phyloP scores from a whole-genome alignment of 768 basidiomycete genomes.

The Candolleomyces aberdarensis region DNA sequence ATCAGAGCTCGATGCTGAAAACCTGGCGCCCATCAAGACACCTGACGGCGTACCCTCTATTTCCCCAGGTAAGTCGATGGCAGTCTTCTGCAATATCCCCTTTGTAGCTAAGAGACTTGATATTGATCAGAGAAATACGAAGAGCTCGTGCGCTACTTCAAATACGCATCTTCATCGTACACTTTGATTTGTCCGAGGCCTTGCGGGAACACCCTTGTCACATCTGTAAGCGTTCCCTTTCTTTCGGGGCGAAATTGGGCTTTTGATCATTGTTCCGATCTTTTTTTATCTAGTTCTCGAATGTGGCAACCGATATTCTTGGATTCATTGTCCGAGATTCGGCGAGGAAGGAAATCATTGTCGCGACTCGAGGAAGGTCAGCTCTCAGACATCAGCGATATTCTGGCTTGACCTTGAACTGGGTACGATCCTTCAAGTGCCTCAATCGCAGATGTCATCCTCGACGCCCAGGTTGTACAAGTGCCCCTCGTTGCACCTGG shows the following conservation, averaged over 20 bases:
- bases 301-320: conserved; percentile 39
- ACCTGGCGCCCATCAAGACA: neutral
- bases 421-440: conserved; percentile 22
- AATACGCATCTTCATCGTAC: conserved; percentile 54
- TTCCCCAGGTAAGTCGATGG: neutral
- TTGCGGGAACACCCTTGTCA: conserved; percentile 41
- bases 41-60: neutral
- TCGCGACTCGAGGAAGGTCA: conserved; percentile 51
- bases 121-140: conserved; percentile 32
- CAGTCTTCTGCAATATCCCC: neutral
- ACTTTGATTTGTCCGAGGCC: conserved; percentile 42
- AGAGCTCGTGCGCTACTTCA: conserved; percentile 50
- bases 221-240: conserved; percentile 26
- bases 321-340: conserved; percentile 52
- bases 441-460: conserved; percentile 37
- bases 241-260: neutral
- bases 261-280: too few relatives aligned
- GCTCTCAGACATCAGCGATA: neutral
- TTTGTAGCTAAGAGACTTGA: too few relatives aligned
- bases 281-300: conserved; percentile 33
- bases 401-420: too few relatives aligned
- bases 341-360: conserved; percentile 41
- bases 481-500: conserved; percentile 45
- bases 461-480: conserved; percentile 40
- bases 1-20: too few relatives aligned